phyloP scores from a whole-genome alignment of 768 basidiomycete species.

The Arthromyces matolae region DNA sequence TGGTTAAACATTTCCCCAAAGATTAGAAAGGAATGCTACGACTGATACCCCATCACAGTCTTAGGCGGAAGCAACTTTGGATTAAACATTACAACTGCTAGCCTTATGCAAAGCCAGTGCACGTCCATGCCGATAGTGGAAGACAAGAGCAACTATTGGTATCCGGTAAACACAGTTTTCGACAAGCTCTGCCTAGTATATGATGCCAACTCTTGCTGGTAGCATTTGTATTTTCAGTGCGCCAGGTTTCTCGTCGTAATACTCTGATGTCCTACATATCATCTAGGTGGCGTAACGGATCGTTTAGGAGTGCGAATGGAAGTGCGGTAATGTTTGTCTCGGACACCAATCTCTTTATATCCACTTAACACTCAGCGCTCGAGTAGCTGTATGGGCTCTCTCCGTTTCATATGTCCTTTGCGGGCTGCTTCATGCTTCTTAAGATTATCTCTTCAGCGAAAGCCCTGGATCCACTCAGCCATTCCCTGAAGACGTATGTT shows the following conservation, averaged over 20 bases:
- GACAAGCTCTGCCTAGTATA: too few species aligned
- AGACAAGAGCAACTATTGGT: slow-evolving; percentile 36
- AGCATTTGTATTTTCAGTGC: slow-evolving; percentile 31
- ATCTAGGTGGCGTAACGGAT: slow-evolving; percentile 33
- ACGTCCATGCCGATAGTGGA: slow-evolving; percentile 34
- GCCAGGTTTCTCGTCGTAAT: too few species aligned
- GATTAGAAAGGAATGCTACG: neutral
- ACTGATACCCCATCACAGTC: slow-evolving; percentile 18
- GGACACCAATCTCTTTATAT: neutral
- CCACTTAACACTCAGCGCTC: neutral
- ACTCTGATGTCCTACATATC: too few species aligned
- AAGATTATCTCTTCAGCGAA: slow-evolving; percentile 35
- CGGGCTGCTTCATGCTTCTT: neutral
- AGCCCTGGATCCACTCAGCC: slow-evolving; percentile 31
- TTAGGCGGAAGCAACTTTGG: slow-evolving; percentile 38
- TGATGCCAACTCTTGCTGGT: too few species aligned
- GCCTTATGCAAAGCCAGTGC: slow-evolving; percentile 31
- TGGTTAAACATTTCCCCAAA: slow-evolving; percentile 16
- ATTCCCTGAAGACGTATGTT: slow-evolving; percentile 37
- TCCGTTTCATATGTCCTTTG: neutral
- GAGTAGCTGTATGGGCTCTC: slow-evolving; percentile 2
- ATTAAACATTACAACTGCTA: slow-evolving; percentile 24
- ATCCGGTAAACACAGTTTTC: slow-evolving; percentile 13
- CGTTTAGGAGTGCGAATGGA: slow-evolving; percentile 33
- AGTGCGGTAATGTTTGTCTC: slow-evolving; percentile 32